A percentile compares a stretch with the other conserved stretches of the same genome.
These are phyloP conservation scores for Linum lewisii DNA, from an alignment of 345 rosid genomes.

Conservation along the genomic window DNA sequence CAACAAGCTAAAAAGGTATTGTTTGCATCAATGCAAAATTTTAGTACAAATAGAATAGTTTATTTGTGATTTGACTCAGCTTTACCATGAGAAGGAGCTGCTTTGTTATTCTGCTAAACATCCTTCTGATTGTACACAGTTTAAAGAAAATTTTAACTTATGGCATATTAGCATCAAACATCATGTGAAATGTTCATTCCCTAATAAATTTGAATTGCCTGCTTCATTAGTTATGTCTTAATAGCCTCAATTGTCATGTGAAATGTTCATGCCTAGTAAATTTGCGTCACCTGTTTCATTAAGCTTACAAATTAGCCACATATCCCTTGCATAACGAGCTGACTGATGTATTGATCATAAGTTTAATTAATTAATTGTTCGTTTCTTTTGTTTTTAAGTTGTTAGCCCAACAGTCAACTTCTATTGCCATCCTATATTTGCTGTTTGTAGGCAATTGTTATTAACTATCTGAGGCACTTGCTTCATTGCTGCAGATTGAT, in stretches of 20 bases:
- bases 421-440: background rate
- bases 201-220: background rate
- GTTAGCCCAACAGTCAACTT: background rate
- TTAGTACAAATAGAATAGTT: background rate
- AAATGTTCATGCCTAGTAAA: background rate
- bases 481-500: conserved; percentile 50
- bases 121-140: too few species aligned
- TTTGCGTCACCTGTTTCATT: too few species aligned
- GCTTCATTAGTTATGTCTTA: background rate
- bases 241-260: background rate
- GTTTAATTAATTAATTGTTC: background rate
- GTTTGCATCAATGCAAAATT: background rate
- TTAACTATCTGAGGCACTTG: conserved; percentile 2
- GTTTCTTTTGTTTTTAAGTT: background rate
- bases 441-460: background rate
- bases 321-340: background rate
- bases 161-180: background rate
- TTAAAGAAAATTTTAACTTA: background rate
- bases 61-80: too few species aligned
- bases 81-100: too few species aligned
- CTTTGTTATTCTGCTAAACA: too few species aligned
- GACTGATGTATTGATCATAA: background rate
- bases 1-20: conserved; percentile 77
- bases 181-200: background rate
- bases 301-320: background rate